Evolutionary conservation across 345 rosid species (phyloP).

Genomic region (Euphorbia lathyris): DNA sequence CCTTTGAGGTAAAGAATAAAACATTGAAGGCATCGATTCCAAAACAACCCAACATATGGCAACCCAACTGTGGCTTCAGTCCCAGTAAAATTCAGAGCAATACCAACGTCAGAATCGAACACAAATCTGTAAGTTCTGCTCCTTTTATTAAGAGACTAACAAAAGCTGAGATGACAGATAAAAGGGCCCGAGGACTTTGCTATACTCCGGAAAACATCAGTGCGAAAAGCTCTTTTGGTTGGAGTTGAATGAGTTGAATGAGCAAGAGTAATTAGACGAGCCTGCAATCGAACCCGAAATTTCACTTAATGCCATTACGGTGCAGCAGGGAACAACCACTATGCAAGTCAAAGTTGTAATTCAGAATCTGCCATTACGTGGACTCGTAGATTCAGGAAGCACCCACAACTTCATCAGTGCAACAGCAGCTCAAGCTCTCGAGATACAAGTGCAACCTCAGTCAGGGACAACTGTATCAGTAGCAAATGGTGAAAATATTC

Average conservation of each 20-base stretch:
- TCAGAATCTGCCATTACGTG: fast-evolving
- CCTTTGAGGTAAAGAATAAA: too few relatives aligned
- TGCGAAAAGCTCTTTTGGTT: not conserved
- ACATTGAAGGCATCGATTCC: too few relatives aligned
- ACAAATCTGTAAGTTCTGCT: too few relatives aligned
- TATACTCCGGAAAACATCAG: not conserved
- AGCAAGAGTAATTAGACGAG: not conserved
- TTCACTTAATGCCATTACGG: not conserved
- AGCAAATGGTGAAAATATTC: not conserved
- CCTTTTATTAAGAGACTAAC: too few relatives aligned
- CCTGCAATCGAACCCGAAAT: not conserved
- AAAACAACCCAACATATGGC: too few relatives aligned
- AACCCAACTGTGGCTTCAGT: too few relatives aligned
- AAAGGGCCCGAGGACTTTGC: too few relatives aligned
- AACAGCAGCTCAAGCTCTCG: too few relatives aligned
- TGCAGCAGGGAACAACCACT: not conserved
- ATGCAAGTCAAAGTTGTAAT: not conserved
- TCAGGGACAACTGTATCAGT: not conserved
- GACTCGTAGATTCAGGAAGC: not conserved
- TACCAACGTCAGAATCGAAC: too few relatives aligned
- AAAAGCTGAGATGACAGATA: too few relatives aligned
- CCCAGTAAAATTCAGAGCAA: too few relatives aligned
- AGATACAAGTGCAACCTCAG: not conserved
- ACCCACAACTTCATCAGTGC: not conserved
- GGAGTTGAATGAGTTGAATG: not conserved